Conservation (phyloP, 164 flowering plant species). For the Vitis amurensis region DNA sequence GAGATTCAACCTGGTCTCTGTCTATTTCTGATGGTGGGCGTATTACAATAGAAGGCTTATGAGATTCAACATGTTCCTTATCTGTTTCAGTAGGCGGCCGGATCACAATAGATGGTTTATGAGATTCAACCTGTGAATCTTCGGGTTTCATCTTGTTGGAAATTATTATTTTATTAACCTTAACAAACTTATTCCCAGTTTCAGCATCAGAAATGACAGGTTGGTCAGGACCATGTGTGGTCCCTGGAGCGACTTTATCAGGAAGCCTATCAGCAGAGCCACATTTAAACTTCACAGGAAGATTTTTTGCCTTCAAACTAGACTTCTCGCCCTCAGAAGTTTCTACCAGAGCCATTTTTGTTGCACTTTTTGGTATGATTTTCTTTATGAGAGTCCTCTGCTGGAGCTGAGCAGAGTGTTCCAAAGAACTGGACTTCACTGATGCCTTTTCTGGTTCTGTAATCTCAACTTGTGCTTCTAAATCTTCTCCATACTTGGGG, state of each 20-base stretch:
- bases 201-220: constrained; percentile 44
- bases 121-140: constrained; percentile 35
- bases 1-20: constrained; percentile 29
- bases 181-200: constrained; percentile 38
- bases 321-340: constrained; percentile 56
- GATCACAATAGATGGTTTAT: constrained; percentile 51
- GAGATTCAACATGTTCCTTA: constrained; percentile 30
- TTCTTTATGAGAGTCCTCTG: constrained; percentile 55
- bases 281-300: constrained; percentile 76
- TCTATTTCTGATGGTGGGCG: constrained; percentile 24
- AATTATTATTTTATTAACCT: constrained; percentile 67
- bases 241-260: constrained; percentile 35
- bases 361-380: constrained; percentile 42
- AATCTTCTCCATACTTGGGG: constrained; percentile 85
- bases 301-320: constrained; percentile 42
- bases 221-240: constrained; percentile 40
- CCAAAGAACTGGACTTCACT: constrained; percentile 41
- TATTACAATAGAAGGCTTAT: constrained; percentile 25
- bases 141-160: constrained; percentile 64
- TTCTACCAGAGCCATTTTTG: constrained; percentile 54
- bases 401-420: constrained; percentile 40
- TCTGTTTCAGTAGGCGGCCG: constrained; percentile 57
- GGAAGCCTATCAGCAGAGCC: constrained; percentile 46
- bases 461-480: constrained; percentile 50
- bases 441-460: constrained; percentile 47